Conservation (phyloP, 306 rosid species). For the Echinosophora koreensis region DNA sequence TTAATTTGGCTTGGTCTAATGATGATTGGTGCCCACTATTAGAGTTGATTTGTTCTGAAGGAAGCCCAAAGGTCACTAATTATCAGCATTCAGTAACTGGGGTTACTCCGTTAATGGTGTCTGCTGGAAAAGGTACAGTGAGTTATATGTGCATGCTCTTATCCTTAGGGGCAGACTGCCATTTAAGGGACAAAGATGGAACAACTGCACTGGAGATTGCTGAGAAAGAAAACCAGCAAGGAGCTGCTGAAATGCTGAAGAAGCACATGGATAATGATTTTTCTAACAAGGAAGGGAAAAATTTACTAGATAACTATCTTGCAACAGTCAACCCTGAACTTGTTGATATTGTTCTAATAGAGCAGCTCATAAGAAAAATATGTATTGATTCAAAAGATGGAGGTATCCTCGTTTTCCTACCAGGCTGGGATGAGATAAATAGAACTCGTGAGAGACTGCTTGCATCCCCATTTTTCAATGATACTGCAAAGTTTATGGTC, state of each 20-base stretch:
- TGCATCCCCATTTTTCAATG: constrained; percentile 61
- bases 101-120: constrained; percentile 82
- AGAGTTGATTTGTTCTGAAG: constrained; percentile 73
- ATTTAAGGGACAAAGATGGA: constrained; percentile 74
- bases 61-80: constrained; percentile 57
- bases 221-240: constrained; percentile 64
- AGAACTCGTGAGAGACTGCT: constrained; percentile 71
- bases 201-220: constrained; percentile 76
- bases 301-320: constrained; percentile 69
- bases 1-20: constrained; percentile 79
- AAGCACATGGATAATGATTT: constrained; percentile 56
- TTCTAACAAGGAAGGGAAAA: constrained; percentile 55
- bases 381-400: constrained; percentile 82
- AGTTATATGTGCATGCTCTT: constrained; percentile 81
- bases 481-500: constrained; percentile 58
- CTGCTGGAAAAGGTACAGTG: constrained; percentile 88
- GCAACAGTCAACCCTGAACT: constrained; percentile 64
- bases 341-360: constrained; percentile 77
- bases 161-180: constrained; percentile 77
- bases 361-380: constrained; percentile 73
- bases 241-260: constrained; percentile 67
- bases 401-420: constrained; percentile 91
- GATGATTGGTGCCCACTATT: constrained; percentile 80
- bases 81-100: constrained; percentile 87
- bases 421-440: constrained; percentile 98